Conservation (phyloP, 345 rosid species). For the Corchorus capsularis region DNA sequence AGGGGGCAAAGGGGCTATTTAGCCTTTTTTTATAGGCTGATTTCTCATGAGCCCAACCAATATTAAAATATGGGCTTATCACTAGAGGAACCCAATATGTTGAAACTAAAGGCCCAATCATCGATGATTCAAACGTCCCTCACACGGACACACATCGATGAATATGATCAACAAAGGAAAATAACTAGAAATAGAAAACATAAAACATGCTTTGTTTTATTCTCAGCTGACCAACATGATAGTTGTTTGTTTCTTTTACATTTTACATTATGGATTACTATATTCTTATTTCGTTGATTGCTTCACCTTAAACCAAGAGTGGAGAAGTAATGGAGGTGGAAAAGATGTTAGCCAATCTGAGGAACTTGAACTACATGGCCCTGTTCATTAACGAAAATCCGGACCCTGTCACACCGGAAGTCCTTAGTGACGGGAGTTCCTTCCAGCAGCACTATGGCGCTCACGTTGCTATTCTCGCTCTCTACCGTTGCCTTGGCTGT, state of each 20-base stretch:
- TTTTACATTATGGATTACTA: no score
- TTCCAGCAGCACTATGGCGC: constrained; percentile 28
- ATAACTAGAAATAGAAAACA: no score
- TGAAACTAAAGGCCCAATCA: no score
- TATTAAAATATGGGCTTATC: no score
- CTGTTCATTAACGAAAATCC: constrained; percentile 33
- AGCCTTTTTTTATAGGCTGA: no score
- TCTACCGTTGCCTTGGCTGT: constrained; percentile 24
- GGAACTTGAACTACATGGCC: constrained; percentile 19
- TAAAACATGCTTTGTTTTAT: no score
- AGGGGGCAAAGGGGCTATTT: no score
- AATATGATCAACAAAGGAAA: no score
- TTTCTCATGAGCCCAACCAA: no score
- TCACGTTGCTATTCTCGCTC: constrained; percentile 29
- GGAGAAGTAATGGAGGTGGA: background rate
- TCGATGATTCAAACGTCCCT: no score
- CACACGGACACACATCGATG: no score
- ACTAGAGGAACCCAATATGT: no score
- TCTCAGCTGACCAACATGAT: background rate
- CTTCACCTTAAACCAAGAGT: background rate
- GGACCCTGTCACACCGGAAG: constrained; percentile 26
- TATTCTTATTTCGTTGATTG: background rate
- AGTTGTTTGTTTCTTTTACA: background rate
- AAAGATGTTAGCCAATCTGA: constrained; percentile 3
- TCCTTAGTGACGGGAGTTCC: constrained; percentile 23